A percentile compares a stretch with the other conserved stretches of the same genome.
Conservation (phyloP, 345 rosid species). For the Eucalyptus marginata region DNA sequence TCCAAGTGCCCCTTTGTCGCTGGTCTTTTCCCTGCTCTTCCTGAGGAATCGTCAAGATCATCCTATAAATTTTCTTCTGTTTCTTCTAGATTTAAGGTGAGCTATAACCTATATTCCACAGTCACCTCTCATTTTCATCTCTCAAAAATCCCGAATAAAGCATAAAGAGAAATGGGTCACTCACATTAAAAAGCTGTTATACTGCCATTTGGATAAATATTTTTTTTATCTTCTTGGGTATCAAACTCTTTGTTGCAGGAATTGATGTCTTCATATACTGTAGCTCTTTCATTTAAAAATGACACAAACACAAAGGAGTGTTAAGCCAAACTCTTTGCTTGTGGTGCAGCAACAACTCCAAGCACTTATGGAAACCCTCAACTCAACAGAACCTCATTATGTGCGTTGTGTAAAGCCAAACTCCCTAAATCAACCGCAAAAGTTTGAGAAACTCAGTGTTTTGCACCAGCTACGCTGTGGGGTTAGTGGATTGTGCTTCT, state of each 20-base stretch:
- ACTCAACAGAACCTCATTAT: slow-evolving; percentile 89
- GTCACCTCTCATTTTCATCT: too few species aligned
- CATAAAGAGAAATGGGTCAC: neutral
- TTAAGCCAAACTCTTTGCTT: neutral
- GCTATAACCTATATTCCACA: neutral
- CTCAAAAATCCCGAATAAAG: neutral
- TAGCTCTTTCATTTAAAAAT: neutral
- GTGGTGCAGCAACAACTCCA: slow-evolving; percentile 92
- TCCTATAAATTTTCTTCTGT: slow-evolving; percentile 98
- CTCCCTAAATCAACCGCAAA: slow-evolving; percentile 77
- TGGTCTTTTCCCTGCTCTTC: slow-evolving; percentile 59
- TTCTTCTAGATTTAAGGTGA: slow-evolving; percentile 88
- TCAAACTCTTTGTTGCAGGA: neutral
- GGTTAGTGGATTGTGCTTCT: slow-evolving; percentile 37
- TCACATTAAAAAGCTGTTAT: neutral
- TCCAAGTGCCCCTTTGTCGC: slow-evolving; percentile 76
- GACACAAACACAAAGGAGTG: neutral
- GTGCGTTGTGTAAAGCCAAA: slow-evolving; percentile 99
- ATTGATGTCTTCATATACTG: neutral
- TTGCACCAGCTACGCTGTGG: slow-evolving; percentile 95
- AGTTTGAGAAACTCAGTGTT: slow-evolving; percentile 75
- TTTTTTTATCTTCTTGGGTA: neutral
- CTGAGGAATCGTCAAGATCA: slow-evolving; percentile 74
- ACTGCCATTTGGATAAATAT: neutral
- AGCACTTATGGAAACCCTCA: slow-evolving; percentile 95